These are phyloP conservation scores for Fusarium praegraminearum DNA, from an alignment of 2,329 filamentous ascomycete genomes.

Conservation along the genomic window DNA sequence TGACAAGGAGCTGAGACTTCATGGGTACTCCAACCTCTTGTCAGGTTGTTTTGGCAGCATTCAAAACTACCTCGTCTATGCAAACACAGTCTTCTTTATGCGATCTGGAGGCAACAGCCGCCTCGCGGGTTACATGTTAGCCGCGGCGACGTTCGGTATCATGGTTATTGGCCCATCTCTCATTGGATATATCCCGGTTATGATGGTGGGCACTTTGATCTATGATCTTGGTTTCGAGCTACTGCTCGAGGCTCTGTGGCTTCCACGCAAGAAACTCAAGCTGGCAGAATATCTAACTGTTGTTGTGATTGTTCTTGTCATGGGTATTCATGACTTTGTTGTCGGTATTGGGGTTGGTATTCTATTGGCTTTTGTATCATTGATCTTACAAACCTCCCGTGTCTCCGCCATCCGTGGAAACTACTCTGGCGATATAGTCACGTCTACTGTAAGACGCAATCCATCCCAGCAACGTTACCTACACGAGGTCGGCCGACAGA, in stretches of 20 bases:
- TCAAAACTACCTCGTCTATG: conserved; percentile 96
- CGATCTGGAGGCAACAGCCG: conserved; percentile 89
- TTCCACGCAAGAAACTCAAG: conserved; percentile 89
- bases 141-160: conserved; percentile 80
- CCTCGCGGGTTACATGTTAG: conserved; percentile 86
- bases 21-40: conserved; percentile 91
- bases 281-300: conserved; percentile 90
- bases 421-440: conserved; percentile 90
- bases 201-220: conserved; percentile 96
- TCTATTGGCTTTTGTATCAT: conserved; percentile 87
- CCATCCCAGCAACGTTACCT: conserved; percentile 90
- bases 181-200: conserved; percentile 94
- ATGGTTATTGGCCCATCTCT: conserved; percentile 87
- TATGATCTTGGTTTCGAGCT: conserved; percentile 95
- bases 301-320: conserved; percentile 88
- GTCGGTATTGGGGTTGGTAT: conserved; percentile 94
- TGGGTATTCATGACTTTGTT: conserved; percentile 98
- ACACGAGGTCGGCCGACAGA: conserved; percentile 85
- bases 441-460: conserved; percentile 92
- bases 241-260: conserved; percentile 86
- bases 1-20: conserved; percentile 89
- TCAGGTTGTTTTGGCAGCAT: conserved; percentile 91
- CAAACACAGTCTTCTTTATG: conserved; percentile 97
- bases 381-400: conserved; percentile 90
- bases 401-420: conserved; percentile 89